These are phyloP conservation scores for Linnemannia exigua DNA, from an alignment of 192 early-diverging fungal species.

Conservation along the genomic window DNA sequence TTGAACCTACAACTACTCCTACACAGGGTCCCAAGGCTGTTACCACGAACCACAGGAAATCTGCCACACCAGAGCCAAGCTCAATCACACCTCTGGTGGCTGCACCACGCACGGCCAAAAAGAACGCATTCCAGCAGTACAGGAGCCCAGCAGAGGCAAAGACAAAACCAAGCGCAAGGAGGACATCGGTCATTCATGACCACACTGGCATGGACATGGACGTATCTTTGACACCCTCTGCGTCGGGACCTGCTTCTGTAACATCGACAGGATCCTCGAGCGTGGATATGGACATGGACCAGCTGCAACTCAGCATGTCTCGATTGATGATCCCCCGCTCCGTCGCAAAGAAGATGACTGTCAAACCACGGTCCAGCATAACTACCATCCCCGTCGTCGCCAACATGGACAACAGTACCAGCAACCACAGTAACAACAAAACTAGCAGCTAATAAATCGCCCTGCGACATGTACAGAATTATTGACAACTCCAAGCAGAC, in stretches of 20 bases:
- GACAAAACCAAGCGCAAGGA: background rate
- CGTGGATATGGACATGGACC: constrained; percentile 40
- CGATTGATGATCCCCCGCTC: constrained; percentile 38
- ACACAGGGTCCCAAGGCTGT: background rate
- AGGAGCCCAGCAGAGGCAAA: background rate
- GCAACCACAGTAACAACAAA: background rate
- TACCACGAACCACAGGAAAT: background rate
- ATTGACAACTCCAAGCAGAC: background rate
- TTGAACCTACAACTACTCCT: background rate
- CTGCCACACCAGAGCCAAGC: background rate
- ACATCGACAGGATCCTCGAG: background rate
- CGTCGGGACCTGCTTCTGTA: background rate
- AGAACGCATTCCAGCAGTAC: constrained; percentile 24
- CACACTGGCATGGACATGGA: constrained; percentile 24
- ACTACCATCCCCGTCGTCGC: background rate
- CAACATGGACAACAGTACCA: background rate
- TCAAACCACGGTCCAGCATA: background rate
- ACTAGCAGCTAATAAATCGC: background rate
- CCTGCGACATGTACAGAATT: background rate
- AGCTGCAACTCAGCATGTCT: constrained; percentile 39
- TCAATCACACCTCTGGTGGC: background rate
- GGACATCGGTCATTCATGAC: background rate
- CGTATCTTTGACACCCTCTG: background rate
- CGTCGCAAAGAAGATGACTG: constrained; percentile 30
- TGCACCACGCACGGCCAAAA: constrained; percentile 8